phyloP scores from a whole-genome alignment of 805 yeast genomes.

The Yamadazyma endophytica region DNA sequence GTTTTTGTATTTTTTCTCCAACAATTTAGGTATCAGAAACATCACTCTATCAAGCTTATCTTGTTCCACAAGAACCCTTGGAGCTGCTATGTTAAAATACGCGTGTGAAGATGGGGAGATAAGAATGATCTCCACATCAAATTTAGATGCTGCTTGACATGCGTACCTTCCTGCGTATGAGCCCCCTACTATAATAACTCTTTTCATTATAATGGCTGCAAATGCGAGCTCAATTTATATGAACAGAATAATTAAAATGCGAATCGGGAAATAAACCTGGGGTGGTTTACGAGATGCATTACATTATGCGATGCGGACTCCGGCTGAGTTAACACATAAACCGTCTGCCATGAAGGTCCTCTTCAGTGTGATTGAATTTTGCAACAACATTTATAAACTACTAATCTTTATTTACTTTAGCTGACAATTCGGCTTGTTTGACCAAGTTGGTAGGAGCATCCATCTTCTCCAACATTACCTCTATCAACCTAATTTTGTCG shows the following conservation, averaged over 20 bases:
- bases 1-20: constrained; percentile 13
- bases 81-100: constrained; percentile 25
- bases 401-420: constrained; percentile 19
- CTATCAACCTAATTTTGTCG: constrained; percentile 30
- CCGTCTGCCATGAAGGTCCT: too few species aligned
- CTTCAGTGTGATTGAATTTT: too few species aligned
- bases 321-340: too few species aligned
- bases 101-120: constrained; percentile 23
- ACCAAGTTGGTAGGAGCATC: constrained; percentile 36
- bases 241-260: too few species aligned
- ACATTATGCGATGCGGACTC: too few species aligned
- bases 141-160: constrained; percentile 13
- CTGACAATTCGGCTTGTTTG: constrained; percentile 30
- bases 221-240: too few species aligned
- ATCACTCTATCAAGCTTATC: constrained; percentile 15
- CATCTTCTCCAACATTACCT: constrained; percentile 32
- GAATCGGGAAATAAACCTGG: too few species aligned
- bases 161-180: constrained; percentile 30
- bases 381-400: too few species aligned
- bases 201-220: not conserved
- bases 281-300: too few species aligned
- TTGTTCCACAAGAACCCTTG: constrained; percentile 27
- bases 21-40: constrained; percentile 15
- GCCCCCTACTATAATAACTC: constrained; percentile 32
- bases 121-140: constrained; percentile 13